Percentiles rank a stretch among this genome's conserved stretches.
Conservation (phyloP, 768 basidiomycete species). For the Tephrocybe rancida region DNA sequence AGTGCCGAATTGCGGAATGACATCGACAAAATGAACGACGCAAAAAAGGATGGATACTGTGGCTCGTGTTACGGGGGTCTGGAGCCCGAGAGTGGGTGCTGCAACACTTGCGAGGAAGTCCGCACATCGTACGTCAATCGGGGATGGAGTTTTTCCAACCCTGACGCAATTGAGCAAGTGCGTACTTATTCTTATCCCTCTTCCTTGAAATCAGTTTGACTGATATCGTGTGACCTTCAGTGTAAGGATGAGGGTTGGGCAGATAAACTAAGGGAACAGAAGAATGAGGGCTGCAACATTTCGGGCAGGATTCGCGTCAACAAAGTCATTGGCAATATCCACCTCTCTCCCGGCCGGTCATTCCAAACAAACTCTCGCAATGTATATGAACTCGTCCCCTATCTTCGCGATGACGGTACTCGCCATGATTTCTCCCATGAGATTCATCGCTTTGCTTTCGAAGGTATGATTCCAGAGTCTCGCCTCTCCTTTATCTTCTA, state of each 20-base stretch:
- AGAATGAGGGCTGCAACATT: conserved; percentile 93
- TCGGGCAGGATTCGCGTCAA: conserved; percentile 92
- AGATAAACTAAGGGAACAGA: conserved; percentile 89
- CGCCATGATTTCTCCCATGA: conserved; percentile 93
- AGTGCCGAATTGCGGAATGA: conserved; percentile 81
- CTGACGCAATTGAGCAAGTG: conserved; percentile 92
- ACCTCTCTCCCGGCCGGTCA: conserved; percentile 92
- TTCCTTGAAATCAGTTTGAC: background rate
- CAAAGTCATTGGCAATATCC: conserved; percentile 96
- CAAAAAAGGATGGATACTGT: conserved; percentile 70
- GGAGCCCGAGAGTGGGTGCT: conserved; percentile 79
- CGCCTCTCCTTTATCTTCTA: background rate
- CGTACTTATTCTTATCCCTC: conserved; percentile 24
- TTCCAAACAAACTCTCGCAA: conserved; percentile 86
- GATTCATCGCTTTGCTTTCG: conserved; percentile 82
- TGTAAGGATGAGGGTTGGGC: conserved; percentile 95
- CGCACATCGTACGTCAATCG: conserved; percentile 85
- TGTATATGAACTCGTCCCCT: conserved; percentile 90
- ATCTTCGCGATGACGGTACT: conserved; percentile 84
- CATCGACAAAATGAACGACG: conserved; percentile 74
- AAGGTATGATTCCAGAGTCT: conserved; percentile 35
- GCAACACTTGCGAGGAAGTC: conserved; percentile 96
- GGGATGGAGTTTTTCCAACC: conserved; percentile 95
- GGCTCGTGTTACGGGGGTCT: conserved; percentile 95
- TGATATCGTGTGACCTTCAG: conserved; percentile 38